Base-by-base conservation (phyloP, 768 basidiomycete genomes). In the Coprinellus micaceus region DNA sequence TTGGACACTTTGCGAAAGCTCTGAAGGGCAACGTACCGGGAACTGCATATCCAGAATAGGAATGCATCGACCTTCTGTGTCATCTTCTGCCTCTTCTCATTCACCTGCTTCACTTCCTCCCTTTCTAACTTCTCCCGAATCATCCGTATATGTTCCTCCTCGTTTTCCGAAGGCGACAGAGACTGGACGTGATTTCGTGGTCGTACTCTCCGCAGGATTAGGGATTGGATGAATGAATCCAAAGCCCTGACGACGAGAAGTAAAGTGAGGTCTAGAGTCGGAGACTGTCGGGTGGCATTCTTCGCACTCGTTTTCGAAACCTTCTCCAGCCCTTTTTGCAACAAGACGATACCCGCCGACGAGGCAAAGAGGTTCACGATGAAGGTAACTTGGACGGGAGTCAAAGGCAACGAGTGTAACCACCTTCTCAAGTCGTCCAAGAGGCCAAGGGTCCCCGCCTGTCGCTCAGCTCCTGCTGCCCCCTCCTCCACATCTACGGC, bases 21-120 rank as follows among this genome's bases (percentile, higher is more conserved):
- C 24, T 17, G 41, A n/a, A n/a, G 49, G 55, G 46, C 11, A 36
- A 68, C 75, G 28, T 58, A 89, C 89, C 89, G 83, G 29, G 88
- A 85, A 57, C 87, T 88, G 61, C 83, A 83, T 13, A 80, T 81
- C 89, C 89, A 91, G 63, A 92, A 91, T 12, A 88, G 70, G 11
- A 90, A 63, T 0, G 85, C 83, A 64, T 91, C 90, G 21, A 90
- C 64, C 44, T 75, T 76, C 0, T 76, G 79, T 1, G 80, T 73
- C 58, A 79, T 58, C 24, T 50, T 61, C 2, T 61, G 64, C 29
- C 64, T 60, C 28, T 58, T 51, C 29, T 65, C 51, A 19, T 64
- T 63, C 33, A 64, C 63, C 44, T 66, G 63, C 60, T 67, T 66
- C 28, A 67, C 52, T 61, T 66, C 65, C 56, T 71, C 68, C 44